Percentiles rank a stretch among this genome's conserved stretches.
phyloP scores from a whole-genome alignment of 1,284 basidiomycete genomes.

The Butyriboletus appendiculatus region DNA sequence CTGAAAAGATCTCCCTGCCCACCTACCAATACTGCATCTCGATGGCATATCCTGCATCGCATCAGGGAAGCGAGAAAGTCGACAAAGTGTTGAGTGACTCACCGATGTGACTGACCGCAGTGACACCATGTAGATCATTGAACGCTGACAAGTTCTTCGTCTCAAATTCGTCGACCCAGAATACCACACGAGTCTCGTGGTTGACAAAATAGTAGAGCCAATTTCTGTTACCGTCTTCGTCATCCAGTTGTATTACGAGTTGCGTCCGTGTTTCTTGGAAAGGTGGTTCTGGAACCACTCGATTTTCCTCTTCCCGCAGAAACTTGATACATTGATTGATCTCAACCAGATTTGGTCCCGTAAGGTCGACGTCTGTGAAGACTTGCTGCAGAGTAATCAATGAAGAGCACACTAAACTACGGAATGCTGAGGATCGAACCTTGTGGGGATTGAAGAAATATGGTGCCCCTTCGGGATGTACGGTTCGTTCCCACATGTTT shows the following conservation, averaged over 20 bases:
- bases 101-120: neutral
- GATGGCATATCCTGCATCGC: neutral
- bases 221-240: neutral
- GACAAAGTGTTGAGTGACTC: neutral
- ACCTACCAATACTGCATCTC: neutral
- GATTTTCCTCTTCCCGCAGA: neutral
- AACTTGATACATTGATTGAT: neutral
- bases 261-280: neutral
- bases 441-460: neutral
- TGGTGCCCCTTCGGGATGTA: neutral
- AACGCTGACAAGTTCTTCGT: neutral
- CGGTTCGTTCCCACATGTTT: neutral
- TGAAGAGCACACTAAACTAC: neutral
- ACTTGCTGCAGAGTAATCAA: neutral
- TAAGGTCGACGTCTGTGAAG: neutral
- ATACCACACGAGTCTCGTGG: neutral
- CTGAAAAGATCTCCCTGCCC: too few relatives aligned
- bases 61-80: neutral
- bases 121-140: neutral
- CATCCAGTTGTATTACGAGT: neutral
- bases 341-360: neutral
- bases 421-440: neutral
- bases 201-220: slow-evolving; percentile 1
- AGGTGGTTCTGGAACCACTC: neutral
- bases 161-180: neutral